Evolutionary conservation across 352 stramenopile species (phyloP).

Genomic region (Globisporangium sylvaticum): DNA sequence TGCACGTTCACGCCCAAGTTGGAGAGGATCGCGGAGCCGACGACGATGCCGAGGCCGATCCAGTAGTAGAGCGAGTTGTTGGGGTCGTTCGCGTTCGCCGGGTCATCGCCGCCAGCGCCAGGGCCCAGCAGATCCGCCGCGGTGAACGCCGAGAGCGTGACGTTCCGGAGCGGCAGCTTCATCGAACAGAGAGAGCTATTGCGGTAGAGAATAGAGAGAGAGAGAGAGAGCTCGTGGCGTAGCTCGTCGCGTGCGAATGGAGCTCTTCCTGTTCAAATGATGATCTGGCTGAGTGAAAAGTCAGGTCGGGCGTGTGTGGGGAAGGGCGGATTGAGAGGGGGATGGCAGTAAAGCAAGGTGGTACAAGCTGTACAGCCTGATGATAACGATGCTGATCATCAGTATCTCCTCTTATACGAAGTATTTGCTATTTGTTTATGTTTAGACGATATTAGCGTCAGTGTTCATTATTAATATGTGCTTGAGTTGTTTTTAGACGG

Average conservation of each 20-base stretch:
- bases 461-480: too few relatives aligned
- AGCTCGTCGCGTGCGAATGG: background rate
- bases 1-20: conserved; percentile 86
- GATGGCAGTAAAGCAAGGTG: background rate
- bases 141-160: conserved; percentile 12
- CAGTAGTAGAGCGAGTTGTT: conserved; percentile 74
- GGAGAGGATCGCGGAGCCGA: conserved; percentile 74
- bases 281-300: conserved; percentile 8
- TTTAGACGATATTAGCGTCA: too few relatives aligned
- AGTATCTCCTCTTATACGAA: too few relatives aligned
- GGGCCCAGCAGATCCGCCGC: conserved; percentile 9
- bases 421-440: too few relatives aligned
- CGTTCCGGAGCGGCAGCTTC: conserved; percentile 15
- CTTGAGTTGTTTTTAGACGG: too few relatives aligned
- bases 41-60: conserved; percentile 78
- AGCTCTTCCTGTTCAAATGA: background rate
- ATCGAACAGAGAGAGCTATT: background rate
- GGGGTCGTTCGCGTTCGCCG: conserved; percentile 15
- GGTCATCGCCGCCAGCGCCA: background rate
- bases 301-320: background rate
- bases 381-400: too few relatives aligned
- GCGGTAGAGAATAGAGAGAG: background rate
- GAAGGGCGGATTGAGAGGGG: conserved; percentile 2
- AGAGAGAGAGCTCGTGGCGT: background rate
- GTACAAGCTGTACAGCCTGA: background rate